Evolutionary conservation across 768 basidiomycete genomes (phyloP), one percentile per base, ranked within the genome.

Genomic region (Porphyrellus cyaneotinctus): DNA sequence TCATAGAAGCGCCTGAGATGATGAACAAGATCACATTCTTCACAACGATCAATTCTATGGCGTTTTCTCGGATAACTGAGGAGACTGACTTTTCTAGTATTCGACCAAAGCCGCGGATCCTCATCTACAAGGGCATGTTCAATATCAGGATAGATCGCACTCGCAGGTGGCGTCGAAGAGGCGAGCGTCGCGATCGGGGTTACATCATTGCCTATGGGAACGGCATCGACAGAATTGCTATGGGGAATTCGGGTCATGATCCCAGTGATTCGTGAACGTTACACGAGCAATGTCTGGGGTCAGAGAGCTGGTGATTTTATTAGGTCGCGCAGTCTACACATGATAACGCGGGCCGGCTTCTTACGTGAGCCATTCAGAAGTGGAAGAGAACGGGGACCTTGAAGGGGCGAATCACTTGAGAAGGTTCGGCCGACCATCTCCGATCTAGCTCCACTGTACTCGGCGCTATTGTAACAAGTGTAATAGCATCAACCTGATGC

Each of bases 101-200:
- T 56, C 8, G 81, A 78, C 85, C 85, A 87, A 50, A 63, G 59
- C 35, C 85, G 76, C 1, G 85, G 85, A 65, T 87, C 85, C 57
- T 87, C 76, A 11, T 72, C 67, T 13, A 87, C 84, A 18, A 53
- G 20, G 7, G 61, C 66, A 49, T 74, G 74, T 48, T 74, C 74
- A 18, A 74, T 74, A 41, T 74, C 75, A 20, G 47, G 54, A 41
- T 61, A 56, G 32, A 37, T 20, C 13, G 37, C 22, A 18, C 23
- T 24, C 15, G 51, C 48, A 9, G 52, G 36, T 23, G 43, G 26
- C 1, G 45, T 39, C 12, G 47, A 54, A 33, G 43, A 22, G 10
- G 47, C 20, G 2, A 36, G 28, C 2, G 31, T 49, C 24, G 26
- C 17, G 7, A 18, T 31, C 18, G 57, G 42, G 17, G 32, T 26